A percentile compares a stretch with the other conserved stretches of the same genome.
phyloP scores from a whole-genome alignment of 768 basidiomycete genomes.

The Collybia mongolica region DNA sequence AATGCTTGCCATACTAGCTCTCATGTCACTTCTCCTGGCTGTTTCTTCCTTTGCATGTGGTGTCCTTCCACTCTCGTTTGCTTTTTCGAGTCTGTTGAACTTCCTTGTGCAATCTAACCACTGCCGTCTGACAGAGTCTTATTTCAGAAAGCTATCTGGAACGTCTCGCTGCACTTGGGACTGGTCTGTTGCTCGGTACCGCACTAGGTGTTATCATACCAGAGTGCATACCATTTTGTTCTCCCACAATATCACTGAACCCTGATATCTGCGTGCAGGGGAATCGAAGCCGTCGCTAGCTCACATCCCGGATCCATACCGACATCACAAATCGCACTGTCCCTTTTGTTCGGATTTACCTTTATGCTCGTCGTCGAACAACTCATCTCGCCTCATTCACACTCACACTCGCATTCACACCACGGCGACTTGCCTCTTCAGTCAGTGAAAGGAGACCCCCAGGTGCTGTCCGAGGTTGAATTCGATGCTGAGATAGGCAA shows the following conservation, averaged over 20 bases:
- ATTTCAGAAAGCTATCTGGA: constrained; percentile 35
- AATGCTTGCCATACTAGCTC: constrained; percentile 40
- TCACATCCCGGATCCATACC: constrained; percentile 39
- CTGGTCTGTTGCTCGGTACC: constrained; percentile 85
- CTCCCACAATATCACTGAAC: background rate
- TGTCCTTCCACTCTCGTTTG: constrained; percentile 71
- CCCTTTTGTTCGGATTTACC: constrained; percentile 60
- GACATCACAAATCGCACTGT: constrained; percentile 55
- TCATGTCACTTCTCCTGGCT: constrained; percentile 65
- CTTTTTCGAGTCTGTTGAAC: constrained; percentile 60
- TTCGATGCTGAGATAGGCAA: constrained; percentile 68
- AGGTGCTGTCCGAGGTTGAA: constrained; percentile 33
- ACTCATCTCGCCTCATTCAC: constrained; percentile 50
- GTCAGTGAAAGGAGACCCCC: constrained; percentile 13
- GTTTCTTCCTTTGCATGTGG: constrained; percentile 67
- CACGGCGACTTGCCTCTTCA: constrained; percentile 29
- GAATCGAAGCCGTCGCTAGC: constrained; percentile 60
- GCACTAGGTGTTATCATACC: constrained; percentile 92
- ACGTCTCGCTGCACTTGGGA: constrained; percentile 58
- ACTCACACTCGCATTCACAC: constrained; percentile 36
- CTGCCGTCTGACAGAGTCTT: background rate
- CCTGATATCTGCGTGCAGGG: constrained; percentile 40
- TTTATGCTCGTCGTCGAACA: constrained; percentile 73
- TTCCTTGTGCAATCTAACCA: constrained; percentile 8
- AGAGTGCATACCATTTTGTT: constrained; percentile 57